These are phyloP conservation scores for Rhododendron vialii DNA, from an alignment of 148 eudicot genomes.

Conservation along the genomic window DNA sequence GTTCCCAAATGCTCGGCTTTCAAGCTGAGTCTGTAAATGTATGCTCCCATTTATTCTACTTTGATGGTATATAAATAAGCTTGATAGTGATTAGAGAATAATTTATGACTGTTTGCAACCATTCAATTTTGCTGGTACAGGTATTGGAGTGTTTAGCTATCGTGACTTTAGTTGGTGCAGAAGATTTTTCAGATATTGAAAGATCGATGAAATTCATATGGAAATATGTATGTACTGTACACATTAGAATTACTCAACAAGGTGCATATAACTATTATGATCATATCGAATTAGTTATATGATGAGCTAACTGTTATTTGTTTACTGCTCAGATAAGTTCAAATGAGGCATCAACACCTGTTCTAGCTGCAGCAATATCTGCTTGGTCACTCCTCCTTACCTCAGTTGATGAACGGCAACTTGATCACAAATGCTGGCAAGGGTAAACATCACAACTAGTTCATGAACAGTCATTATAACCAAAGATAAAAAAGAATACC, in stretches of 20 bases:
- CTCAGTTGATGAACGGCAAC: background rate
- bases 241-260: background rate
- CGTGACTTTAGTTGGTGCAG: conserved; percentile 1
- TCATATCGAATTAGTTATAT: no score
- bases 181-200: background rate
- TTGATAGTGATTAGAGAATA: background rate
- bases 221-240: background rate
- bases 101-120: background rate
- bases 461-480: background rate
- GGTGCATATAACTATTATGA: background rate
- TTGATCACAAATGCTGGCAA: conserved; percentile 5
- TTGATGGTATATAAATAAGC: background rate
- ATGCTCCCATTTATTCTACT: background rate
- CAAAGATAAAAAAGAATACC: no score
- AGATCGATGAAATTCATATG: background rate
- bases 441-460: background rate
- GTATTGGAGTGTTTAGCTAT: background rate
- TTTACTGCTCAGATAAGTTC: background rate
- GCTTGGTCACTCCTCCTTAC: conserved; percentile 1
- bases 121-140: background rate
- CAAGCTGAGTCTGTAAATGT: background rate
- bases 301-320: background rate
- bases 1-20: background rate
- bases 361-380: conserved; percentile 4
- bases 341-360: background rate